phyloP scores from a whole-genome alignment of 495 filamentous ascomycete genomes.

The Cercophora newfieldiana region DNA sequence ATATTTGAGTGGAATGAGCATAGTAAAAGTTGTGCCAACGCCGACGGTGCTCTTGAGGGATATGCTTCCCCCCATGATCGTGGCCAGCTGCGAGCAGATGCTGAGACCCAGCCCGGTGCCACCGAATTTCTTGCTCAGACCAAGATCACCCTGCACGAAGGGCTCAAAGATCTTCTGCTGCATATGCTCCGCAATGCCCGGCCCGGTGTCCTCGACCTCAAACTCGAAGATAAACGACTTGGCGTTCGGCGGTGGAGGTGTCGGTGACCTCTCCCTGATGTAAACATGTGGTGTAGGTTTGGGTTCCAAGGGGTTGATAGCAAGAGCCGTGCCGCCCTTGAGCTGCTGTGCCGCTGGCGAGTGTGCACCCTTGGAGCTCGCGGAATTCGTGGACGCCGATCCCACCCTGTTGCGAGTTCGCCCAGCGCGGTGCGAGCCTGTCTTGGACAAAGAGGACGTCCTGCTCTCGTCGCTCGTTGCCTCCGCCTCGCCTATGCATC shows the following conservation, averaged over 20 bases:
- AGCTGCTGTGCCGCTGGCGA: slow-evolving; percentile 27
- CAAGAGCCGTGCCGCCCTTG: slow-evolving; percentile 48
- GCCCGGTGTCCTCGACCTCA: slow-evolving; percentile 85
- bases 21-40: slow-evolving; percentile 76
- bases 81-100: slow-evolving; percentile 84
- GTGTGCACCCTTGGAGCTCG: slow-evolving; percentile 41
- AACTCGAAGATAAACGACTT: slow-evolving; percentile 74
- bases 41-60: slow-evolving; percentile 70
- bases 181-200: slow-evolving; percentile 77
- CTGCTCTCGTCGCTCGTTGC: slow-evolving; percentile 41
- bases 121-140: slow-evolving; percentile 84
- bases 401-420: slow-evolving; percentile 46
- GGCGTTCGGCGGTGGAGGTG: slow-evolving; percentile 60
- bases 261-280: slow-evolving; percentile 56
- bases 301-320: slow-evolving; percentile 60
- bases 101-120: slow-evolving; percentile 89
- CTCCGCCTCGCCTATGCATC: slow-evolving; percentile 62
- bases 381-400: slow-evolving; percentile 51
- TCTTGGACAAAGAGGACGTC: slow-evolving; percentile 52
- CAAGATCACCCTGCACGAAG: slow-evolving; percentile 88
- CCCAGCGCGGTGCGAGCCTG: slow-evolving; percentile 39
- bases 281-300: slow-evolving; percentile 50
- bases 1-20: slow-evolving; percentile 81
- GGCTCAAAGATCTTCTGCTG: slow-evolving; percentile 87
- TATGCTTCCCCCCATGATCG: slow-evolving; percentile 78